Conservation (phyloP, 2,329 filamentous ascomycete species). For the Alternaria gaisen region DNA sequence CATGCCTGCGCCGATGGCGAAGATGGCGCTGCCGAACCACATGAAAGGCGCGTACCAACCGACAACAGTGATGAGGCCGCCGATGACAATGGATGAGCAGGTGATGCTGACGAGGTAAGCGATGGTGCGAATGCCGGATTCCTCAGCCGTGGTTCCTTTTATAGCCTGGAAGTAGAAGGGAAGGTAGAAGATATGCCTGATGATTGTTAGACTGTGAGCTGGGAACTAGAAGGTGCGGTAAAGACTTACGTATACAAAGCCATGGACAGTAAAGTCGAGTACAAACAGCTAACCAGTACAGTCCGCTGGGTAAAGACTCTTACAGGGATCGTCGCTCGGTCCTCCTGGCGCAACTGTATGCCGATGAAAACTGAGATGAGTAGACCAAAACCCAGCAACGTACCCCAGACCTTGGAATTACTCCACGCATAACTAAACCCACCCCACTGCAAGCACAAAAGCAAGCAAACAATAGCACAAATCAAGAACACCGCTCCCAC, state of each 20-base stretch:
- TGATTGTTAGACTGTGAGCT: background rate
- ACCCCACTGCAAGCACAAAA: slow-evolving; percentile 51
- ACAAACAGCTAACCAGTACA: slow-evolving; percentile 26
- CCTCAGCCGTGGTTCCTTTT: slow-evolving; percentile 51
- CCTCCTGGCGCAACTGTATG: slow-evolving; percentile 41
- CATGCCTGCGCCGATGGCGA: slow-evolving; percentile 50
- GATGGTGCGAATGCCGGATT: slow-evolving; percentile 48
- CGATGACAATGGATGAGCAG: slow-evolving; percentile 36
- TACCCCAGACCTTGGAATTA: slow-evolving; percentile 58
- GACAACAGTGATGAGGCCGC: slow-evolving; percentile 37
- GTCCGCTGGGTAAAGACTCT: slow-evolving; percentile 48
- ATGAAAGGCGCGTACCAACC: slow-evolving; percentile 52
- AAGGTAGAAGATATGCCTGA: slow-evolving; percentile 51
- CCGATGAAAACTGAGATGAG: slow-evolving; percentile 56
- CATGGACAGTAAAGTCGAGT: too few species aligned
- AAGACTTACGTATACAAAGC: too few species aligned
- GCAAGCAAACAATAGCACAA: slow-evolving; percentile 43
- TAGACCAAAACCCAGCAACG: slow-evolving; percentile 60
- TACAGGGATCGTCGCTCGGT: slow-evolving; percentile 42
- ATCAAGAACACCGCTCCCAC: slow-evolving; percentile 45
- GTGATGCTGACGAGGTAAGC: slow-evolving; percentile 46
- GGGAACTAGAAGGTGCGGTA: rapidly evolving
- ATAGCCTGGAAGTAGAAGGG: slow-evolving; percentile 57
- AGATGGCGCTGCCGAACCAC: slow-evolving; percentile 46
- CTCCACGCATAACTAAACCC: slow-evolving; percentile 59